Conservation (phyloP, 495 filamentous ascomycete species). For the Talaromyces nanjingensis region DNA sequence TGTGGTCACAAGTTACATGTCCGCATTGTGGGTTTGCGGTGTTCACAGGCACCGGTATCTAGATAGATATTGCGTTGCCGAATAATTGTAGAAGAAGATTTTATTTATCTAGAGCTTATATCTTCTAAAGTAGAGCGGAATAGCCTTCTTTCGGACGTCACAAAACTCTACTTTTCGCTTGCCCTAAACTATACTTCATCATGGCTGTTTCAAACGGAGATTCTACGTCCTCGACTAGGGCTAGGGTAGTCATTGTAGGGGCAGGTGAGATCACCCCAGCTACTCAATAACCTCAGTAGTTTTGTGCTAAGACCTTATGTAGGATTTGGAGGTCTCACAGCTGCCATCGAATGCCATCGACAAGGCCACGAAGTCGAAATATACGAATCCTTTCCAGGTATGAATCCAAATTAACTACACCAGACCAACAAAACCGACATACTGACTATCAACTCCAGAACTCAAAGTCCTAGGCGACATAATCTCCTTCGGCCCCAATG, state of each 20-base stretch:
- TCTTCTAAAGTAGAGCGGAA: not conserved
- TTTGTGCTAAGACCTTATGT: conserved; percentile 3
- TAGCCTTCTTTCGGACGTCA: not conserved
- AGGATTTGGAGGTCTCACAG: conserved; percentile 57
- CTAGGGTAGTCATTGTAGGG: conserved; percentile 53
- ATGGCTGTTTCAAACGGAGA: not conserved
- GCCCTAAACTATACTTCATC: not conserved
- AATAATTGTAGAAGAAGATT: not conserved
- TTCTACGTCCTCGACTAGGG: conserved; percentile 27
- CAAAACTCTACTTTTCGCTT: not conserved
- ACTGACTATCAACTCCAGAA: conserved; percentile 15
- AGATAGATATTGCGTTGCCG: not conserved
- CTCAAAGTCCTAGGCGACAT: conserved; percentile 56
- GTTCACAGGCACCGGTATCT: not conserved
- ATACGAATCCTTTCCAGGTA: conserved; percentile 47
- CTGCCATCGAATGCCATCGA: conserved; percentile 55
- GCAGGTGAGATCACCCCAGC: conserved; percentile 14
- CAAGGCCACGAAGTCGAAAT: conserved; percentile 58
- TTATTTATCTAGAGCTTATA: not conserved
- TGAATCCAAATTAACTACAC: not conserved
- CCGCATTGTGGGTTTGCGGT: not conserved
- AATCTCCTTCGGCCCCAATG: conserved; percentile 58
- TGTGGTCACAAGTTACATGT: not conserved
- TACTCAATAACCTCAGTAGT: not conserved
- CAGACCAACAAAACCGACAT: not conserved